Conservation (phyloP, 768 basidiomycete genomes). For the Termitomyces sp. region DNA sequence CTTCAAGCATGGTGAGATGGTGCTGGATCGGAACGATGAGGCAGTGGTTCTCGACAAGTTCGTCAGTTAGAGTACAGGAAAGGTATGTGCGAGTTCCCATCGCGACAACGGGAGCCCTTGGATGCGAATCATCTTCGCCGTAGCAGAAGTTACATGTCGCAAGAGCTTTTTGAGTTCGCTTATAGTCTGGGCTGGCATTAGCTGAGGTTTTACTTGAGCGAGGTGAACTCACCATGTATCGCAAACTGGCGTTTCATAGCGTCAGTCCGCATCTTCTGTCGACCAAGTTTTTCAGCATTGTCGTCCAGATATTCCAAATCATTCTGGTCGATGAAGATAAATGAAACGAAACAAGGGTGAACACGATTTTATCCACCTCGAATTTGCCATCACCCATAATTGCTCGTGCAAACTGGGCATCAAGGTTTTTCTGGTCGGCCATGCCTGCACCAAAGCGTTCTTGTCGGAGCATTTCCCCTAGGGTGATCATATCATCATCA, state of each 20-base stretch:
- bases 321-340: constrained; percentile 39
- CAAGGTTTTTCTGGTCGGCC: constrained; percentile 86
- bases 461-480: constrained; percentile 90
- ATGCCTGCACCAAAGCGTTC: constrained; percentile 88
- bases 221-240: constrained; percentile 64
- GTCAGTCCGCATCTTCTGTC: constrained; percentile 94
- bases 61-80: constrained; percentile 83
- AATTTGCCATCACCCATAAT: constrained; percentile 89
- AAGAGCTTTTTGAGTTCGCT: constrained; percentile 86
- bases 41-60: constrained; percentile 89
- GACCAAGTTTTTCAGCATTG: constrained; percentile 86
- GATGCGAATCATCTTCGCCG: constrained; percentile 86
- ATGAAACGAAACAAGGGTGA: neutral
- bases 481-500: constrained; percentile 81
- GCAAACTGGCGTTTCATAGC: constrained; percentile 97
- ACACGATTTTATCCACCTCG: constrained; percentile 40
- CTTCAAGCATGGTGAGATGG: constrained; percentile 84
- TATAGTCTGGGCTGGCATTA: constrained; percentile 65
- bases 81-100: constrained; percentile 90
- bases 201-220: neutral
- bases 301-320: constrained; percentile 96
- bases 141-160: constrained; percentile 86
- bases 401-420: constrained; percentile 82
- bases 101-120: constrained; percentile 83
- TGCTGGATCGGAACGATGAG: constrained; percentile 96